These are phyloP conservation scores for Pseudevernia furfuracea DNA, from an alignment of 495 filamentous ascomycete genomes.

Conservation along the genomic window DNA sequence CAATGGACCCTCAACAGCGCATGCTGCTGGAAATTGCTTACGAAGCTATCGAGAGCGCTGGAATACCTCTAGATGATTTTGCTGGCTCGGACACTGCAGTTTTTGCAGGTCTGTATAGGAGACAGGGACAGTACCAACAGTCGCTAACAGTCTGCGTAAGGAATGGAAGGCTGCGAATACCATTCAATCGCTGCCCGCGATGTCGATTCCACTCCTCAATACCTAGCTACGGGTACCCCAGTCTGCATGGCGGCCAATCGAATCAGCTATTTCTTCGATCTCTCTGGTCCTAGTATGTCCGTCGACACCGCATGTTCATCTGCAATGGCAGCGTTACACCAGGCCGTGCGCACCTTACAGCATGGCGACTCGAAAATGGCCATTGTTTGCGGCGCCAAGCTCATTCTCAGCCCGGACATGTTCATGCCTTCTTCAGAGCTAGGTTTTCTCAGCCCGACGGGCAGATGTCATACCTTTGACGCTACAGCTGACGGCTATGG, in stretches of 20 bases:
- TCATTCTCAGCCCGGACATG: slow-evolving; percentile 51
- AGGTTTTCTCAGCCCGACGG: slow-evolving; percentile 29
- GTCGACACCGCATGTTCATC: slow-evolving; percentile 52
- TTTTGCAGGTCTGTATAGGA: slow-evolving; percentile 26
- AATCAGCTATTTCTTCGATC: slow-evolving; percentile 48
- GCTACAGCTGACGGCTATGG: slow-evolving; percentile 37
- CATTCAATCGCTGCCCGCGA: slow-evolving; percentile 32
- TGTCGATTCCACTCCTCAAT: slow-evolving; percentile 30
- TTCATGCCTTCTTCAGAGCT: slow-evolving; percentile 41
- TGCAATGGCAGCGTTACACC: slow-evolving; percentile 44
- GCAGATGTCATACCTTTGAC: slow-evolving; percentile 37
- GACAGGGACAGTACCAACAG: slow-evolving; percentile 13
- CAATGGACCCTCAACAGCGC: slow-evolving; percentile 44
- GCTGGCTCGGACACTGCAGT: slow-evolving; percentile 28
- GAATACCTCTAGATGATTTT: slow-evolving; percentile 30
- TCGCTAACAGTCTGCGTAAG: slow-evolving; percentile 24
- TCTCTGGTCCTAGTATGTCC: slow-evolving; percentile 45
- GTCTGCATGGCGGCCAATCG: slow-evolving; percentile 44
- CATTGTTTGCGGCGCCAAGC: slow-evolving; percentile 49
- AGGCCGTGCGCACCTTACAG: slow-evolving; percentile 43
- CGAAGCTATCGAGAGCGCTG: slow-evolving; percentile 52
- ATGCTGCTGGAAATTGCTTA: slow-evolving; percentile 54
- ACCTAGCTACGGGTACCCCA: slow-evolving; percentile 41
- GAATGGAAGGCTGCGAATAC: slow-evolving; percentile 32
- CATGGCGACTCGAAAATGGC: slow-evolving; percentile 42